Evolutionary conservation across 2,329 filamentous ascomycete species (phyloP), one percentile per base, ranked within the genome.

Genomic region (Emergomyces orientalis): DNA sequence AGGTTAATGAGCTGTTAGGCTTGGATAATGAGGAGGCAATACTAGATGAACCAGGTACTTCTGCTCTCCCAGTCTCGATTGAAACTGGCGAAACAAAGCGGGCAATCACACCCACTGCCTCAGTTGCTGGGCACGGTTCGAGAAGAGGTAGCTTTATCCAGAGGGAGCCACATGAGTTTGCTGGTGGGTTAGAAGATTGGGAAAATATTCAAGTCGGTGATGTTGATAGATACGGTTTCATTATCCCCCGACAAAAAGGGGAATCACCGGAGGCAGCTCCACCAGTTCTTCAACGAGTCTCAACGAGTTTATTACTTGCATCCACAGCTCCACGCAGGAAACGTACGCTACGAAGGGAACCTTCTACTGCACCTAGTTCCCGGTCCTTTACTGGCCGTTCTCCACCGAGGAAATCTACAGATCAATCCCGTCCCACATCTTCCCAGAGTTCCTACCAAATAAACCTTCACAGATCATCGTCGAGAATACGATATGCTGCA

Each of bases 141-240:
- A 59, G 55, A 22, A 59, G 73, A 67, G 68, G 69, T 56, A 73
- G 70, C 25, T 67, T 72, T 39, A 78, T 81, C 63, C 73, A 76
- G 59, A 78, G 80, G 66, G 81, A 86, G 65, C 76, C 80, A 13
- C 76, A 78, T 59, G 85, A 87, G 72, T 72, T 82, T 39, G 84
- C 85, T 27, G 85, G 85, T 8, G 85, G 85, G 2, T 80, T 86
- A 58, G 85, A 88, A 66, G 84, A 87, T 67, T 88, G 85, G 85
- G 79, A 83, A 64, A 80, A 87, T 71, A 74, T 88, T 13, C 77
- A 81, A 22, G 82, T 78, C 6, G 81, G 76, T 17, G 81, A 86
- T 65, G 84, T 87, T 3, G 85, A 88, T 71, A 79, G 85, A 64
- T 88, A 87, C 70, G 85, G 85, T 11, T 88, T 88, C 73, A 87